These are phyloP conservation scores for Gloeostereum incarnatum DNA, from an alignment of 768 basidiomycete genomes.

Conservation along the genomic window DNA sequence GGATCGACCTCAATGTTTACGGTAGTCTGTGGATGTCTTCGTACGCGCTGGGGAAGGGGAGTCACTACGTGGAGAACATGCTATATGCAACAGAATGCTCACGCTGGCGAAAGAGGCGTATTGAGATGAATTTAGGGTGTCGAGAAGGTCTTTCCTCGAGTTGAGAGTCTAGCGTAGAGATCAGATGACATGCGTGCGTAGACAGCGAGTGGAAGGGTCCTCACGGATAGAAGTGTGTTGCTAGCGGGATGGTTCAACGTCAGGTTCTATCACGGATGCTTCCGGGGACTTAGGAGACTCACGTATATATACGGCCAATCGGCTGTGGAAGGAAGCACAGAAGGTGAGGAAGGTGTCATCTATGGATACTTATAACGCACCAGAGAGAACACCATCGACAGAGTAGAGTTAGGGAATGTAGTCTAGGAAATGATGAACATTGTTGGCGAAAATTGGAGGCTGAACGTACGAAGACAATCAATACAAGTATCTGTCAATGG, in stretches of 20 bases:
- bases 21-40: too few relatives aligned
- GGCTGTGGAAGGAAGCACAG: slow-evolving; percentile 5
- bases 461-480: not conserved
- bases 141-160: too few relatives aligned
- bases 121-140: too few relatives aligned
- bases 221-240: not conserved
- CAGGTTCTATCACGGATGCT: not conserved
- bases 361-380: not conserved
- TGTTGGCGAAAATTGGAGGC: not conserved
- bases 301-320: slow-evolving; percentile 8
- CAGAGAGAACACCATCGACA: not conserved
- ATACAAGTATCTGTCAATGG: not conserved
- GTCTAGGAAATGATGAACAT: not conserved
- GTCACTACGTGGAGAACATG: too few relatives aligned
- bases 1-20: too few relatives aligned
- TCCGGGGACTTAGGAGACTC: not conserved
- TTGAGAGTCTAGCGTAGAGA: too few relatives aligned
- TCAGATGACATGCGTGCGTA: too few relatives aligned
- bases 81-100: too few relatives aligned
- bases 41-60: too few relatives aligned
- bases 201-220: too few relatives aligned
- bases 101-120: too few relatives aligned
- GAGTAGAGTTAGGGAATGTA: not conserved
- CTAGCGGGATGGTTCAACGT: not conserved
- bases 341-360: not conserved